These are phyloP conservation scores for Elsinoe fawcettii DNA, from an alignment of 2,329 filamentous ascomycete genomes.

Conservation along the genomic window DNA sequence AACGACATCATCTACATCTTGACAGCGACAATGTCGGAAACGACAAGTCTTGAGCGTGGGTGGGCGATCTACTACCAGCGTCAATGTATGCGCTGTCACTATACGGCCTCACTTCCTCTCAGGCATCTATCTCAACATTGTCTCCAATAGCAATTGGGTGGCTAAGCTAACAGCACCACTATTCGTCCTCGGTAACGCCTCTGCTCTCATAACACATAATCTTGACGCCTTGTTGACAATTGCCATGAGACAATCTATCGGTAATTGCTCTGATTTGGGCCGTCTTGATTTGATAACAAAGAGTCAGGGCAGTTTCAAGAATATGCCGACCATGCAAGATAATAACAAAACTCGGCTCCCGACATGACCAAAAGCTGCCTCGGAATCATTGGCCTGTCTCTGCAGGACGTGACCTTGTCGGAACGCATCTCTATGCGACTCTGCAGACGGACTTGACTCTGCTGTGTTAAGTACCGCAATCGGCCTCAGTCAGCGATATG, in stretches of 20 bases:
- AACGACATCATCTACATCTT: not conserved
- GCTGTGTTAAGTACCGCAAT: no score
- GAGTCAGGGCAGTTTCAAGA: not conserved
- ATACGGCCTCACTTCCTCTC: not conserved
- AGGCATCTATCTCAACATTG: conserved; percentile 1
- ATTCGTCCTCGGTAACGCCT: not conserved
- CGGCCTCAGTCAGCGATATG: no score
- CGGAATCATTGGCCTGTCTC: no score
- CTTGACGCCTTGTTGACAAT: not conserved
- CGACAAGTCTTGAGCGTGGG: not conserved
- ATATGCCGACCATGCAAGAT: not conserved
- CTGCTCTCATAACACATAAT: conserved; percentile 1
- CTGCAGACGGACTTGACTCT: no score
- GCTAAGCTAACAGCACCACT: not conserved
- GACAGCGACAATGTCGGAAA: not conserved
- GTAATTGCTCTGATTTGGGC: not conserved
- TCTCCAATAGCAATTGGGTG: conserved; percentile 4
- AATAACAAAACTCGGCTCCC: not conserved
- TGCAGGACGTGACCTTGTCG: no score
- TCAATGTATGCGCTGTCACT: not conserved
- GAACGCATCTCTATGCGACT: no score
- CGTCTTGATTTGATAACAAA: not conserved
- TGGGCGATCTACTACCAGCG: not conserved
- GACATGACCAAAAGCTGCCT: no score
- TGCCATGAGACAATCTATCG: not conserved